Base-by-base conservation (phyloP, 306 rosid genomes). In the Echinosophora koreensis region DNA sequence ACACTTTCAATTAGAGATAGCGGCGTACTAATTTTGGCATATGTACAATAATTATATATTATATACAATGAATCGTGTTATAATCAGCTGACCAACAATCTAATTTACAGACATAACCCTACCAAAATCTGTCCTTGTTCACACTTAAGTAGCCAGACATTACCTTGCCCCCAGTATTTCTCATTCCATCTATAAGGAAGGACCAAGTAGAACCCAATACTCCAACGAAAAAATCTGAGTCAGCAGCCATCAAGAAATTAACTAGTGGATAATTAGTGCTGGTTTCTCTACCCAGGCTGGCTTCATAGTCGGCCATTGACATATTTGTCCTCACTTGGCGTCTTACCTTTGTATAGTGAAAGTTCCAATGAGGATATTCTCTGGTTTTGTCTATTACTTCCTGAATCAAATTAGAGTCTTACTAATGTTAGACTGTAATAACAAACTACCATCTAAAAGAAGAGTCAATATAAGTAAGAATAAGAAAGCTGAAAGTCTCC, bases 191-290 rank as follows among this genome's bases (percentile, higher is more conserved):
- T 55, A 90, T 89, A 7, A 95, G 97, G 44, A 62, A 92, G 44
- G 94, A 95, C 99, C 99, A 95, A 14, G 96, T 87, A 12, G 99
- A 95, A 37, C 99, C 99, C 91, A 95, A 59, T 32, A 92, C 97
- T 74, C 99, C 99, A 69, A 90, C 77, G 46, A 88, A 92, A 61
- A 89, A 92, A 78, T 95, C 97, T 4, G 99, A 91, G 18, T 90
- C 97, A 3, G 87, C 75, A 27, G 97, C 99, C 97, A 95, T 90
- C 89, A 95, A 88, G 92, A 95, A 92, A 82, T 95, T 95, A 28
- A 89, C 97, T 12, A 95, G 79, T 18, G 99, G 97, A 77, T 95
- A 87, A 61, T 92, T 92, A 8, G 97, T 92, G 87, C 97, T 88
- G 6, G 82, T 92, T 69, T 89, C 87, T 77, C 96, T 90, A 4